Evolutionary conservation across 495 filamentous ascomycete genomes (phyloP).

Genomic region (Pseudotulostoma volvatum): DNA sequence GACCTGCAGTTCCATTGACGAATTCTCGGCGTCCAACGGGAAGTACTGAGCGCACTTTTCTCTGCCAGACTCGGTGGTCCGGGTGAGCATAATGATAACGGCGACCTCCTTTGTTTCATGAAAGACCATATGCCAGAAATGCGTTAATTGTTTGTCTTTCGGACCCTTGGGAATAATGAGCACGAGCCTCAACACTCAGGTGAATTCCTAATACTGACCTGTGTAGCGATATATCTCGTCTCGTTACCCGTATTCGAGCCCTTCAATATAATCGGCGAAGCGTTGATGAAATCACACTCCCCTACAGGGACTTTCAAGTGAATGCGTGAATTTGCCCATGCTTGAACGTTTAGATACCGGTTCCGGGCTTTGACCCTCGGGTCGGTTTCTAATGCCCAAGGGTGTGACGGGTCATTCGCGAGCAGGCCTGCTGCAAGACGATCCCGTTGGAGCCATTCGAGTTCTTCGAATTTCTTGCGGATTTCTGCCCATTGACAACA

Average conservation of each 20-base stretch:
- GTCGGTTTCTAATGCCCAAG: slow-evolving; percentile 34
- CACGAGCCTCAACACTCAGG: too few relatives aligned
- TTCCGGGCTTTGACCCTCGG: slow-evolving; percentile 43
- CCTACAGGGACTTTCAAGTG: slow-evolving; percentile 67
- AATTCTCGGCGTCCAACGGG: slow-evolving; percentile 40
- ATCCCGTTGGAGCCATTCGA: slow-evolving; percentile 30
- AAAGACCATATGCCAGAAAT: slow-evolving; percentile 95
- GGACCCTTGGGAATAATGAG: too few relatives aligned
- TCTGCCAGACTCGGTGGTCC: slow-evolving; percentile 61
- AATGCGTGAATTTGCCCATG: slow-evolving; percentile 73
- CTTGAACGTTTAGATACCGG: slow-evolving; percentile 72
- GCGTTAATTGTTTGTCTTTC: slow-evolving; percentile 47
- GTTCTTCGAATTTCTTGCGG: slow-evolving; percentile 31
- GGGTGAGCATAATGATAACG: slow-evolving; percentile 92
- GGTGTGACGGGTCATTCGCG: slow-evolving; percentile 26
- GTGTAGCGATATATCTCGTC: slow-evolving; percentile 50
- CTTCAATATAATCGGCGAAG: slow-evolving; percentile 62
- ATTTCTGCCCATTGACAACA: slow-evolving; percentile 18
- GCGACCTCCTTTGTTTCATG: slow-evolving; percentile 63
- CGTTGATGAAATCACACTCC: slow-evolving; percentile 87
- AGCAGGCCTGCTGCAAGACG: slow-evolving; percentile 20
- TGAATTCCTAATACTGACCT: slow-evolving; percentile 34
- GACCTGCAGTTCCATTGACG: slow-evolving; percentile 45
- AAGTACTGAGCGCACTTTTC: slow-evolving; percentile 94
- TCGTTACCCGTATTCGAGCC: slow-evolving; percentile 35